Conservation (phyloP, 495 filamentous ascomycete genomes). For the Astrocystis sublimbata region DNA sequence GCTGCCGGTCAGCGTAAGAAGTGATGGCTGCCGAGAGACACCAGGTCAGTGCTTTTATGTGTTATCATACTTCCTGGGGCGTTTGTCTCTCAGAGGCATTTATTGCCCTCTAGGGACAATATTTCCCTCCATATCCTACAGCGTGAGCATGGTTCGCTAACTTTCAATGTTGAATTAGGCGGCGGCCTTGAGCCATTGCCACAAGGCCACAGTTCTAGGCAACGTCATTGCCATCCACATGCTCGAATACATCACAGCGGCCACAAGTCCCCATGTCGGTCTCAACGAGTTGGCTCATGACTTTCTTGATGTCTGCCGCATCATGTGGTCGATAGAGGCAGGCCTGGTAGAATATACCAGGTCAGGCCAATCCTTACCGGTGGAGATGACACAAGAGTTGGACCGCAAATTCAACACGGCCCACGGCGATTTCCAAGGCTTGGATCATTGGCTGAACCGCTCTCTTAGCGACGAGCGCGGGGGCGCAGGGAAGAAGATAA, state of each 20-base stretch:
- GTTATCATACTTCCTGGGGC: neutral
- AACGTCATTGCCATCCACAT: conserved; percentile 57
- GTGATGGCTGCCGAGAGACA: conserved; percentile 6
- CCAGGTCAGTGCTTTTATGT: conserved; percentile 3
- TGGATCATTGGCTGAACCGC: conserved; percentile 52
- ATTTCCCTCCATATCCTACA: neutral
- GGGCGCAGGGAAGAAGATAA: conserved; percentile 48
- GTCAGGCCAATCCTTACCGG: conserved; percentile 43
- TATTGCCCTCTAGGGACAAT: neutral
- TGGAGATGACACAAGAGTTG: conserved; percentile 50
- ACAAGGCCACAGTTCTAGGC: conserved; percentile 42
- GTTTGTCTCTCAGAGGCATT: neutral
- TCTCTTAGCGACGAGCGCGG: conserved; percentile 50
- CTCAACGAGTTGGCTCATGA: conserved; percentile 52
- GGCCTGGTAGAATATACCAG: conserved; percentile 46
- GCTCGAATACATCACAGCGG: conserved; percentile 56
- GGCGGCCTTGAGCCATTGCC: conserved; percentile 27
- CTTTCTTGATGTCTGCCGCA: conserved; percentile 54
- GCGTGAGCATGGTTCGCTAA: neutral
- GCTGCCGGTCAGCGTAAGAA: neutral
- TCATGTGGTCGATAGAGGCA: conserved; percentile 53
- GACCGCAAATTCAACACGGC: conserved; percentile 50
- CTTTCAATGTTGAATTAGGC: neutral
- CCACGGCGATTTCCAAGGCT: conserved; percentile 48
- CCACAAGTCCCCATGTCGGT: conserved; percentile 43